Evolutionary conservation across 169 alveolate species (phyloP).

Genomic region (Cryptosporidium canis): DNA sequence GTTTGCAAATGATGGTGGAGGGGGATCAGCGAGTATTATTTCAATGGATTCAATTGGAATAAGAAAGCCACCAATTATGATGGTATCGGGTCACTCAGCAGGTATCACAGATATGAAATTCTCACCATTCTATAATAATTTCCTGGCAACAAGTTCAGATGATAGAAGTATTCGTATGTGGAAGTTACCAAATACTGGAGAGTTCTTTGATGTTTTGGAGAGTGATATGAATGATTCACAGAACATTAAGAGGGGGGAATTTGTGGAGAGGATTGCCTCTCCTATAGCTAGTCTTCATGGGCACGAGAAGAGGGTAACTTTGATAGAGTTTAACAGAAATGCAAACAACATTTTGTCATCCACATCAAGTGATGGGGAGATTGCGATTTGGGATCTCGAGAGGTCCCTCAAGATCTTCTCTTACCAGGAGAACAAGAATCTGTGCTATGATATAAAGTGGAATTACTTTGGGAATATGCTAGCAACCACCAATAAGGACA

Average conservation of each 20-base stretch:
- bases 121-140: constrained; percentile 53
- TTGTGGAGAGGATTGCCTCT: constrained; percentile 8
- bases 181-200: constrained; percentile 52
- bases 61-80: constrained; percentile 63
- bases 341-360: constrained; percentile 41
- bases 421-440: constrained; percentile 17
- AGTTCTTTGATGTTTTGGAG: constrained; percentile 43
- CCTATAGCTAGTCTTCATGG: constrained; percentile 56
- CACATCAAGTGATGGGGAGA: constrained; percentile 39
- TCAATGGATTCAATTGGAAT: constrained; percentile 52
- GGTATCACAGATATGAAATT: constrained; percentile 62
- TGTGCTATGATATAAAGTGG: constrained; percentile 66
- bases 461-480: constrained; percentile 37
- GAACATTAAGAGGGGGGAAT: constrained; percentile 49
- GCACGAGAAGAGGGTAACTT: constrained; percentile 60
- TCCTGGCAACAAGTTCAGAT: constrained; percentile 60
- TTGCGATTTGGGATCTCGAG: constrained; percentile 61
- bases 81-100: constrained; percentile 66
- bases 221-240: constrained; percentile 41
- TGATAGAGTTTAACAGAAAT: constrained; percentile 39
- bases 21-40: constrained; percentile 60
- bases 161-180: constrained; percentile 48
- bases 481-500: constrained; percentile 54
- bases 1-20: constrained; percentile 73
- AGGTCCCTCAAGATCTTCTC: constrained; percentile 36